phyloP scores from a whole-genome alignment of 2,329 filamentous ascomycete species.

The Kalmusia sp. region DNA sequence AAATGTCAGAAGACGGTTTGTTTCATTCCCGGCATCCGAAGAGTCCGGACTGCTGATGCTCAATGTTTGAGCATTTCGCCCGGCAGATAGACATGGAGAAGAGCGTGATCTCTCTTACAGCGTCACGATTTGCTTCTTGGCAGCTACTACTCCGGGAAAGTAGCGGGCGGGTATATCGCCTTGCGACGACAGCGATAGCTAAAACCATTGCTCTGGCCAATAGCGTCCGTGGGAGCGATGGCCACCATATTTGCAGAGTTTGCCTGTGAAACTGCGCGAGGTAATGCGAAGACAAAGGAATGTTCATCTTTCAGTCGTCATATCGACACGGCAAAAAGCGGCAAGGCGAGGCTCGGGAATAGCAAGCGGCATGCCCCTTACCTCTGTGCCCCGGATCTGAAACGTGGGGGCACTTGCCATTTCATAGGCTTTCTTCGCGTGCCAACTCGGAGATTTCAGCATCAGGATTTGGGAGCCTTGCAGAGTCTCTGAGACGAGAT shows the following conservation, averaged over 20 bases:
- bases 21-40: not conserved
- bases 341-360: constrained; percentile 11
- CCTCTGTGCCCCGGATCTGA: constrained; percentile 17
- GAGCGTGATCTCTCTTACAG: not conserved
- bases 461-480: not conserved
- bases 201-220: too few species aligned
- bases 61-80: not conserved
- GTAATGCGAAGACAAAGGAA: not conserved
- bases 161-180: too few species aligned
- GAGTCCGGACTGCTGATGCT: constrained; percentile 1
- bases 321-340: not conserved
- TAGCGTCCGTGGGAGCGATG: too few species aligned
- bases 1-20: not conserved
- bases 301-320: not conserved
- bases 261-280: too few species aligned
- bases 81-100: not conserved
- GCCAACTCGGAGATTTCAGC: constrained; percentile 20
- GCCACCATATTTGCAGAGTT: too few species aligned
- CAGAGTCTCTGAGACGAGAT: not conserved
- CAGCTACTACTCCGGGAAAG: not conserved
- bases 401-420: constrained; percentile 27
- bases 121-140: not conserved
- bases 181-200: too few species aligned
- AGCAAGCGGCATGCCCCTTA: constrained; percentile 12
- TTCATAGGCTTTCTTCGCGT: constrained; percentile 13